Conservation (phyloP, 2,329 filamentous ascomycete species). For the Corynespora cassiicola region DNA sequence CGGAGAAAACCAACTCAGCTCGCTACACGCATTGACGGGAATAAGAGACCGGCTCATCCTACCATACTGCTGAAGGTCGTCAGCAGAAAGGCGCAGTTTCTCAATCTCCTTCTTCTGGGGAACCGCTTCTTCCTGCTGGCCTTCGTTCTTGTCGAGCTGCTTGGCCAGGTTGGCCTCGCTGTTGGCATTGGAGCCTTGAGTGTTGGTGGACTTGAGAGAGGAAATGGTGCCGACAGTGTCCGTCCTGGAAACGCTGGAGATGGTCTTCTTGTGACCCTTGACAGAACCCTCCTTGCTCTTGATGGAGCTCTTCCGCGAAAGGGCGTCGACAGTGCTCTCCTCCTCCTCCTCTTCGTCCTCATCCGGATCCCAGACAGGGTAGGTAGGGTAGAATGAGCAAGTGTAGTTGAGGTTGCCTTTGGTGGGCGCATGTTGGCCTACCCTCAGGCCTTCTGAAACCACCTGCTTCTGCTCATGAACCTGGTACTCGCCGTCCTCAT, state of each 20-base stretch:
- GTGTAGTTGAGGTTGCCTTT: conserved; percentile 87
- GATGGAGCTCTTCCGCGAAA: conserved; percentile 30
- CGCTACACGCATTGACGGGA: conserved; percentile 19
- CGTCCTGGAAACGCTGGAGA: conserved; percentile 23
- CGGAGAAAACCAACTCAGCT: conserved; percentile 34
- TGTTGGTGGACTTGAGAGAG: conserved; percentile 40
- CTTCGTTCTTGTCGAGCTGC: conserved; percentile 55
- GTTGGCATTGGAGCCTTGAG: conserved; percentile 12
- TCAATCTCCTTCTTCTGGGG: conserved; percentile 66
- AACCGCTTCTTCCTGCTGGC: conserved; percentile 54
- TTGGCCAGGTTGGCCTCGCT: conserved; percentile 51
- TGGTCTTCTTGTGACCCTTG: conserved; percentile 23
- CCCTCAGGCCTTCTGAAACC: conserved; percentile 71
- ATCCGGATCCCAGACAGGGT: conserved; percentile 88
- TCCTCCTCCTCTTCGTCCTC: conserved; percentile 71
- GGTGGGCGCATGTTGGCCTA: conserved; percentile 73
- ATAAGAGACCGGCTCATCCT: conserved; percentile 37
- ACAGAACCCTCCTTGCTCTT: conserved; percentile 16
- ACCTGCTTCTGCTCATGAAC: conserved; percentile 77
- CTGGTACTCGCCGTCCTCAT: conserved; percentile 80
- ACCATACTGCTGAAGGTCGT: conserved; percentile 83
- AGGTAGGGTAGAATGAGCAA: conserved; percentile 85
- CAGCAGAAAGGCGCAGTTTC: conserved; percentile 77
- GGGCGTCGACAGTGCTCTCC: conserved; percentile 40
- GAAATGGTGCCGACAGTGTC: conserved; percentile 50